Percentiles rank a stretch among this genome's conserved stretches.
Evolutionary conservation across 352 stramenopile genomes (phyloP).

Genomic region (Phytophthora sp.): DNA sequence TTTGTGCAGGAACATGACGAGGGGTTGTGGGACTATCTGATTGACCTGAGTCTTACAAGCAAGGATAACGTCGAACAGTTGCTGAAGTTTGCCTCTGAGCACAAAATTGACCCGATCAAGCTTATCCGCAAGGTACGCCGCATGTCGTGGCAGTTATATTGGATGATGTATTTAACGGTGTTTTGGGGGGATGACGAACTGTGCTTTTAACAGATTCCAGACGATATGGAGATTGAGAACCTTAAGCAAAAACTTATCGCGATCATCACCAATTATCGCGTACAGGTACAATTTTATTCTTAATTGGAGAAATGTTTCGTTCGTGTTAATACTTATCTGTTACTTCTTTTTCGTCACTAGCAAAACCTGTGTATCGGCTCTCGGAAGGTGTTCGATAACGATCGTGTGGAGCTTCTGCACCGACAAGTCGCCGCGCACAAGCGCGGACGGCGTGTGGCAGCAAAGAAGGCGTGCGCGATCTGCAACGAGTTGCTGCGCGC

Average conservation of each 20-base stretch:
- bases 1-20: conserved; percentile 84
- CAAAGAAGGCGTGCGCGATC: conserved; percentile 66
- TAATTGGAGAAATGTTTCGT: neutral
- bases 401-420: conserved; percentile 73
- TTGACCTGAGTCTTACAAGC: conserved; percentile 80
- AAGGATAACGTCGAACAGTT: conserved; percentile 79
- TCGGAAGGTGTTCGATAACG: conserved; percentile 81
- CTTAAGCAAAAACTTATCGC: conserved; percentile 84
- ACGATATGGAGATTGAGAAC: conserved; percentile 83
- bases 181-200: neutral
- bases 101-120: conserved; percentile 89
- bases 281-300: conserved; percentile 66
- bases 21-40: conserved; percentile 84
- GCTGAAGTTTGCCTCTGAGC: conserved; percentile 70
- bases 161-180: neutral
- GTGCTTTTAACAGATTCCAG: conserved; percentile 62
- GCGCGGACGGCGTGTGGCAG: conserved; percentile 61
- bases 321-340: neutral
- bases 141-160: neutral
- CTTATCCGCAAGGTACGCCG: conserved; percentile 76
- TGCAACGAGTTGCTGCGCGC: conserved; percentile 66
- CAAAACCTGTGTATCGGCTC: conserved; percentile 80
- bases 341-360: conserved; percentile 27
- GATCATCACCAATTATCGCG: conserved; percentile 82
- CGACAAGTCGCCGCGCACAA: conserved; percentile 72